phyloP scores from a whole-genome alignment of 2,329 filamentous ascomycete genomes.

The Chaetothyriales sp. region DNA sequence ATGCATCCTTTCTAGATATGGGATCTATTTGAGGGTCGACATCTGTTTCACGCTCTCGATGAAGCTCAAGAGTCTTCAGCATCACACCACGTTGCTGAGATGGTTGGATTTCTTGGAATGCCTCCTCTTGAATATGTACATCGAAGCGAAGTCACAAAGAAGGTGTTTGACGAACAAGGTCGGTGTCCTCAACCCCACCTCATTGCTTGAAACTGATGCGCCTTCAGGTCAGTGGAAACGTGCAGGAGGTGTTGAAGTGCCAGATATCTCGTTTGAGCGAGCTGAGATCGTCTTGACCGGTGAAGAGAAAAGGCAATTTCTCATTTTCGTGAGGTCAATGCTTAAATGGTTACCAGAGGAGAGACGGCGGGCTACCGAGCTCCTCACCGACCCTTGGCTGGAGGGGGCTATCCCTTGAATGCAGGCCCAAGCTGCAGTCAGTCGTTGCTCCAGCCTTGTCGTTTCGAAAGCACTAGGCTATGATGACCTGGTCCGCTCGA shows the following conservation, averaged over 20 bases:
- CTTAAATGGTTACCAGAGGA: constrained; percentile 21
- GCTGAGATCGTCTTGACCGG: constrained; percentile 16
- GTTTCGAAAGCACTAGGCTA: too few species aligned
- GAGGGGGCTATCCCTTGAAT: constrained; percentile 8
- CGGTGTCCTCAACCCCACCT: not conserved
- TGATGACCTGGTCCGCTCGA: too few species aligned
- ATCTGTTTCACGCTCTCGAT: constrained; percentile 1
- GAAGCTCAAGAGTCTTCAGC: constrained; percentile 1
- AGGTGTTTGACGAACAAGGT: constrained; percentile 4
- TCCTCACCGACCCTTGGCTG: constrained; percentile 18
- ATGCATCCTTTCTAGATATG: not conserved
- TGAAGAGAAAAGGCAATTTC: constrained; percentile 22
- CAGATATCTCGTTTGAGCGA: too few species aligned
- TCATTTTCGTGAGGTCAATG: constrained; percentile 22
- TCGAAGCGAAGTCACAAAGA: constrained; percentile 1
- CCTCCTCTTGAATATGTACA: constrained; percentile 2
- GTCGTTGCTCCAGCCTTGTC: too few species aligned
- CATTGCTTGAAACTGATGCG: not conserved
- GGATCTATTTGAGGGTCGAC: constrained; percentile 2
- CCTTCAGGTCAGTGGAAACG: constrained; percentile 2
- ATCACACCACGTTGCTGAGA: constrained; percentile 4
- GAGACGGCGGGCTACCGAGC: constrained; percentile 22
- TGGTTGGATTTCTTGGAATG: constrained; percentile 2
- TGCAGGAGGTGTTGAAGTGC: constrained; percentile 4
- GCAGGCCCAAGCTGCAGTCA: too few species aligned